Evolutionary conservation across 129 eudicot genomes (phyloP).

Genomic region (Scalesia atractyloides): DNA sequence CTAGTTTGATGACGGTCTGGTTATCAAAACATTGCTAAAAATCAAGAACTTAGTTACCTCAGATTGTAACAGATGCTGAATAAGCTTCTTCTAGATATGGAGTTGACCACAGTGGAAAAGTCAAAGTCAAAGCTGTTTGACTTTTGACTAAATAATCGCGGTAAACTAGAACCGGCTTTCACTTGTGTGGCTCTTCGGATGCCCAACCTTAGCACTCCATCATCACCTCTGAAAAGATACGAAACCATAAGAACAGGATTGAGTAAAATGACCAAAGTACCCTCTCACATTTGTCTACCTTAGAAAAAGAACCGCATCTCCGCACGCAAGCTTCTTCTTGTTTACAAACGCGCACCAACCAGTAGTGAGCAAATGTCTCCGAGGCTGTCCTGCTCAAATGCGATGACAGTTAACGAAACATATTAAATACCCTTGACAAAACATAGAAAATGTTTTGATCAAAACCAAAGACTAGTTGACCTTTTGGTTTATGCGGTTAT

Average conservation of each 20-base stretch:
- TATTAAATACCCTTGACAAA: not conserved
- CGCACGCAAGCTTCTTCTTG: slow-evolving; percentile 92
- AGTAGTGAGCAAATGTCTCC: slow-evolving; percentile 96
- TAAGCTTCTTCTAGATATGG: slow-evolving; percentile 51
- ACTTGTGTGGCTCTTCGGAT: slow-evolving; percentile 77
- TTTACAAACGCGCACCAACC: slow-evolving; percentile 98
- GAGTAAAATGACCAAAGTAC: slow-evolving; percentile 13
- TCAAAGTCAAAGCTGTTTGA: slow-evolving; percentile 37
- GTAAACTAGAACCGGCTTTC: slow-evolving; percentile 39
- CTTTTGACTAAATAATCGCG: slow-evolving; percentile 42
- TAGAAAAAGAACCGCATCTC: slow-evolving; percentile 97
- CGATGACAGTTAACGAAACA: not conserved
- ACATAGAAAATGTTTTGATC: not conserved
- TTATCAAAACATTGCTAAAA: not conserved
- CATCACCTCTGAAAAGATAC: slow-evolving; percentile 60
- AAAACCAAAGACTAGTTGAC: not conserved
- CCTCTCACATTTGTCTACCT: slow-evolving; percentile 43
- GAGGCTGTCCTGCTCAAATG: slow-evolving; percentile 78
- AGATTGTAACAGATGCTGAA: slow-evolving; percentile 83
- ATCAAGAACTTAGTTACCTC: slow-evolving; percentile 38
- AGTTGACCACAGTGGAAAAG: slow-evolving; percentile 48
- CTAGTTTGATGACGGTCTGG: too few species aligned
- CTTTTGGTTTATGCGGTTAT: not conserved
- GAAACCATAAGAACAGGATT: not conserved
- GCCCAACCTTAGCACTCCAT: slow-evolving; percentile 91